These are phyloP conservation scores for Pyrenochaeta sp. DNA, from an alignment of 2,329 filamentous ascomycete species.

Conservation along the genomic window DNA sequence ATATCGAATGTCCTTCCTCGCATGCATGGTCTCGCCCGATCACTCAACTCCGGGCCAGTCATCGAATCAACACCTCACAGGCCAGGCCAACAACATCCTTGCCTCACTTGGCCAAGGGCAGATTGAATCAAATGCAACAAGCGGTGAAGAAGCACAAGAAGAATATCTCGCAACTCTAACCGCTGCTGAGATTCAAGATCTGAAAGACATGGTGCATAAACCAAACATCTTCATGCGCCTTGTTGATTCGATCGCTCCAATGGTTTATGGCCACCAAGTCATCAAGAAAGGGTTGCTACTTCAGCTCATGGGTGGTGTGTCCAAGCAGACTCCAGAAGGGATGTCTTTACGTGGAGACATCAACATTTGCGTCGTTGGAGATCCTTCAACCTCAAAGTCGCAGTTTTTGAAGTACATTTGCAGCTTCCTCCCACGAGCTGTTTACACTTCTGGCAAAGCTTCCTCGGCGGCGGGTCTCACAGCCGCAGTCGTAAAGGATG, in stretches of 20 bases:
- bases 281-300: slow-evolving; percentile 96
- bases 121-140: slow-evolving; percentile 66
- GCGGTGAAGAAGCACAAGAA: slow-evolving; percentile 85
- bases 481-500: slow-evolving; percentile 95
- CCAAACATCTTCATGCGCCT: slow-evolving; percentile 94
- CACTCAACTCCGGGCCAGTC: slow-evolving; percentile 79
- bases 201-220: slow-evolving; percentile 91
- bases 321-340: slow-evolving; percentile 88
- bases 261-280: slow-evolving; percentile 95
- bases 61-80: slow-evolving; percentile 71
- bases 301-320: slow-evolving; percentile 94
- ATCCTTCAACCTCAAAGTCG: slow-evolving; percentile 95
- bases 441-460: slow-evolving; percentile 97
- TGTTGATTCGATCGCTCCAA: slow-evolving; percentile 92
- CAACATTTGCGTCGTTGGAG: slow-evolving; percentile 98
- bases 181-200: slow-evolving; percentile 84
- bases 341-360: slow-evolving; percentile 97
- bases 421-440: slow-evolving; percentile 92
- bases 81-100: slow-evolving; percentile 83
- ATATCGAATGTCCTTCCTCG: slow-evolving; percentile 94
- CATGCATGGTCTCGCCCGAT: slow-evolving; percentile 94
- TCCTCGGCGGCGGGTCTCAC: slow-evolving; percentile 97
- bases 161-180: slow-evolving; percentile 88
- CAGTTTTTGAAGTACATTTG: slow-evolving; percentile 99
- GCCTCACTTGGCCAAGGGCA: slow-evolving; percentile 79